Evolutionary conservation across 2,329 filamentous ascomycete species (phyloP), one percentile per base, ranked within the genome.

Genomic region (Cladosporium halotolerans): DNA sequence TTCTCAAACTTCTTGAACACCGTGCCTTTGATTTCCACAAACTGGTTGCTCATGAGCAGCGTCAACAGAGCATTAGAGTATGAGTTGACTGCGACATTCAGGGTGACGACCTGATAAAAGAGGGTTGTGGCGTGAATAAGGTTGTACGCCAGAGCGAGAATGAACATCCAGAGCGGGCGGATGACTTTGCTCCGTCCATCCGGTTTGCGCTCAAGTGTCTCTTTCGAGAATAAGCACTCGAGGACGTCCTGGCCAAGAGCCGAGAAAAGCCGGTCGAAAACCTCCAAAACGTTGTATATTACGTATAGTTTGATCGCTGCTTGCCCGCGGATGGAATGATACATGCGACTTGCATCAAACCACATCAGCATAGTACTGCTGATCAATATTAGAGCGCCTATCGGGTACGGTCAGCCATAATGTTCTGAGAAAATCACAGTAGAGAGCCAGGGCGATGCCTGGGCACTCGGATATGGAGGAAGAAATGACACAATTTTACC

Each of bases 1-100:
- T 96, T 97, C 64, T 99, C 93, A 58, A 97, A 95, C 56, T 92
- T 93, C 74, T 99, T 97, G 77, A 99, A 99, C 1, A 99, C 95
- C 0, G 91, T 95, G 56, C 89, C 89, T 67, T 99, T 99, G 76
- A 99, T 96, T 73, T 99, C 93, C 41, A 99, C 93, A 64, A 99
- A 99, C 66, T 99, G 95, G 66, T 97, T 99, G 6, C 91, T 96
- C 67, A 99, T 82, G 2, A 99, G 77, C 1, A 99, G 80, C 0
- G 93, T 96, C 33, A 99, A 78, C 4, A 99, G 76, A 0, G 93
- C 92, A 66, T 99, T 99, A 0, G 91, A 96, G 70, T 99, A 99
- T 0, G 92, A 96, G 70, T 99, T 99, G 62, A 99, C 92, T 0
- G 93, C 93, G 3, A 99, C 95, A 59, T 99, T 99, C 51, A 99